Evolutionary conservation across 202 grass and related monocot genomes (phyloP).

Genomic region (Zizania palustris): DNA sequence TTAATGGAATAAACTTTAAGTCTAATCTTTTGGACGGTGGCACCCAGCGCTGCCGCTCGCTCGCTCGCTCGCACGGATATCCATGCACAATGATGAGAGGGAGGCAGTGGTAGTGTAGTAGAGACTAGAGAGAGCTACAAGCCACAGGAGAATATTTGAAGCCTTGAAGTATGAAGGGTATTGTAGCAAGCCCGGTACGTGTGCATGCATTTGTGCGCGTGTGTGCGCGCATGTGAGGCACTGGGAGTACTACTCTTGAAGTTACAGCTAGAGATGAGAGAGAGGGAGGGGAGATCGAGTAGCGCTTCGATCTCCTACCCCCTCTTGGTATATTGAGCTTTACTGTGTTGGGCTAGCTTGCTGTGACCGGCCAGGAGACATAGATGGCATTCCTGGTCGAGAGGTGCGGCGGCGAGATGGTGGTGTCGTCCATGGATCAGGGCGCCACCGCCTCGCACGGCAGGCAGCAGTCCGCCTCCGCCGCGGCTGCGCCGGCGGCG

Average conservation of each 20-base stretch:
- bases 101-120: background rate
- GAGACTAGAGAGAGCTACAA: background rate
- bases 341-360: background rate
- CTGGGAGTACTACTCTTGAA: conserved; percentile 24
- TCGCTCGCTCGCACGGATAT: conserved; percentile 33
- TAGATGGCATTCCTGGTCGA: conserved; percentile 51
- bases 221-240: conserved; percentile 1
- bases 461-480: background rate
- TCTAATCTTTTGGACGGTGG: no score
- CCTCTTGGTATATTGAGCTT: no score
- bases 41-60: conserved; percentile 17
- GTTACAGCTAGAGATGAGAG: conserved; percentile 1
- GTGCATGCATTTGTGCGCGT: conserved; percentile 17
- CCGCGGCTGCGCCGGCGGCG: conserved; percentile 11
- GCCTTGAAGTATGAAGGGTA: no score
- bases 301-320: no score
- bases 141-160: conserved; percentile 50
- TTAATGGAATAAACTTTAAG: no score
- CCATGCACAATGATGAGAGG: conserved; percentile 45
- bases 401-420: conserved; percentile 38
- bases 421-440: no score
- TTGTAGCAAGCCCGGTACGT: background rate
- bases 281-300: background rate
- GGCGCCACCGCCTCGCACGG: no score
- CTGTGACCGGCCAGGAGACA: no score